phyloP scores from a whole-genome alignment of 228 moss, liverwort and hornwort genomes.

The Sphagnum fallax region DNA sequence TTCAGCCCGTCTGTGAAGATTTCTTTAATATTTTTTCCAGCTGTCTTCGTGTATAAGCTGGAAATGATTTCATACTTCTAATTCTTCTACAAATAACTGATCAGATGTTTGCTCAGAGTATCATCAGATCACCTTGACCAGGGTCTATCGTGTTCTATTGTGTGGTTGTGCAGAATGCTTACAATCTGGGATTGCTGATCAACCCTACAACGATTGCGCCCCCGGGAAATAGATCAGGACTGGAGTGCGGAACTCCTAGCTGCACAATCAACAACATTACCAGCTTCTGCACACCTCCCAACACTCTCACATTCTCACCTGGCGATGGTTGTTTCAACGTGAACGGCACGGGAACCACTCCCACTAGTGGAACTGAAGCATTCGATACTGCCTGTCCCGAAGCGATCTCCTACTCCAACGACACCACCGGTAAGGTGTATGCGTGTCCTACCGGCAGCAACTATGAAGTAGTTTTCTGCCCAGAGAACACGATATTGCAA shows the following conservation, averaged over 20 bases:
- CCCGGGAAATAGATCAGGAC: slow-evolving; percentile 4
- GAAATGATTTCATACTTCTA: no score
- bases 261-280: slow-evolving; percentile 16
- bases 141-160: no score
- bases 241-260: slow-evolving; percentile 15
- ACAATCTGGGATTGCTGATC: slow-evolving; percentile 22
- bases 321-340: slow-evolving; percentile 23
- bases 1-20: no score
- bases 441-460: slow-evolving; percentile 16
- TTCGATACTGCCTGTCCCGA: slow-evolving; percentile 9
- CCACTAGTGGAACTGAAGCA: not conserved
- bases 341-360: slow-evolving; percentile 6
- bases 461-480: slow-evolving; percentile 36
- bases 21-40: no score
- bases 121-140: no score
- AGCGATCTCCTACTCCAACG: slow-evolving; percentile 31
- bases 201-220: slow-evolving; percentile 14
- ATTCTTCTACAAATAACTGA: no score
- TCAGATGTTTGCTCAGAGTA: no score
- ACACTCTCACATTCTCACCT: slow-evolving; percentile 9
- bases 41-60: no score
- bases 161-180: slow-evolving; percentile 17
- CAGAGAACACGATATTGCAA: not conserved
- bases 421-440: not conserved
- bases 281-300: slow-evolving; percentile 25